Base-by-base conservation (phyloP, 805 yeast species). In the Candida piceae region DNA sequence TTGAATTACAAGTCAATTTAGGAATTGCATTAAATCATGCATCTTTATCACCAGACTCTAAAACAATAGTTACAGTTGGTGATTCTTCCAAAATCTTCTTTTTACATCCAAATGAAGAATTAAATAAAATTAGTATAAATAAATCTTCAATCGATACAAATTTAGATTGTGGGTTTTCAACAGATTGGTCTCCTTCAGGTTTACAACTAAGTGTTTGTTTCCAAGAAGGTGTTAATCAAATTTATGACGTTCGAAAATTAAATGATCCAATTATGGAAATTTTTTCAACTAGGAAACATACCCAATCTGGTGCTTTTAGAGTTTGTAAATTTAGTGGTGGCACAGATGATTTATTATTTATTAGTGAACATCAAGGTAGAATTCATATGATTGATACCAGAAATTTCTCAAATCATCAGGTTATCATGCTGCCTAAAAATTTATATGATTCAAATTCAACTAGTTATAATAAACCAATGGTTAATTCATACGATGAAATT, bases 311-410 rank as follows among this genome's bases (percentile, higher is more conserved):
- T 39, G 67, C 62, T 41, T 66, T 58, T 44, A 49, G 69, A 20
- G 61, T 62, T 18, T 55, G 60, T 32, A 78, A 78, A 53, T 80
- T 76, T 46, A 67, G 84, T 17, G 66, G 71, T 25, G 81, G 85
- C 4, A 66, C 82, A 12, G 89, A 82, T 49, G 96, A 89, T 58
- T 59, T 87, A 41, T 63, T 89, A 39, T 74, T 84, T 36, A 69
- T 89, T 3, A 73, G 83, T 36, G 97, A 89, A 56, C 96, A 89
- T 49, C 82, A 78, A 36, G 94, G 95, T 0, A 69, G 95, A 36
- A 84, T 89, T 4, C 97, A 89, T 60, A 66, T 88, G 39, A 66
- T 89, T 19, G 96, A 89, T 56, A 70, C 87, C 18, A 72, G 95
- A 43, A 76, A 83, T 50, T 74, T 78, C 46, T 65, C 70, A 40